Percentiles rank a stretch among this genome's conserved stretches.
phyloP scores from a whole-genome alignment of 2,329 filamentous ascomycete genomes.

The Coniochaeta sp. region DNA sequence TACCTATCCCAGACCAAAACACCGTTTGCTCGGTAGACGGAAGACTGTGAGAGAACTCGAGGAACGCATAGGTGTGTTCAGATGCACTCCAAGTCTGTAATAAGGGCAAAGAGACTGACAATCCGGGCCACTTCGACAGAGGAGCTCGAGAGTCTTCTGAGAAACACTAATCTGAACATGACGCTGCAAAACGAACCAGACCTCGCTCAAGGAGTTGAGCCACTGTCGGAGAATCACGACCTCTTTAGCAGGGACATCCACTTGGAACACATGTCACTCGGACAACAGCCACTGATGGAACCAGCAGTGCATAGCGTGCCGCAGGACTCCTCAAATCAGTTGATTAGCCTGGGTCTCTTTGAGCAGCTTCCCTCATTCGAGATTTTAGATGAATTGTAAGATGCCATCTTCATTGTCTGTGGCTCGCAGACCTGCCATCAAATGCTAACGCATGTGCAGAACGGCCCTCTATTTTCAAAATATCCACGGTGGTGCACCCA shows the following conservation, averaged over 20 bases:
- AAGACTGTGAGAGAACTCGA: neutral
- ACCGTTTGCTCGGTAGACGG: neutral
- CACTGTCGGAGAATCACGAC: neutral
- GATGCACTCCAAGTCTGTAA: too few species aligned
- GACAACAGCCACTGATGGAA: neutral
- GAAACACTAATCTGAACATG: neutral
- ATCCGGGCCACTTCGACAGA: neutral
- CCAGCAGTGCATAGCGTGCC: neutral
- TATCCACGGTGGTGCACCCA: conserved; percentile 10
- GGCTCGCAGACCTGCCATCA: neutral
- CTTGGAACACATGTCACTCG: neutral
- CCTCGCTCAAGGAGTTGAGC: neutral
- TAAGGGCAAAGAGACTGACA: neutral
- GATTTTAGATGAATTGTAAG: conserved; percentile 19
- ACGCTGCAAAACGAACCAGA: neutral
- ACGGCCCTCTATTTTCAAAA: conserved; percentile 12
- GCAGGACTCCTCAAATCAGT: conserved; percentile 2
- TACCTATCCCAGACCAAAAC: neutral
- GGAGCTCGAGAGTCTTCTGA: neutral
- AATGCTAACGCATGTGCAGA: neutral
- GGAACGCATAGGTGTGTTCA: neutral
- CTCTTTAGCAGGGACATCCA: neutral
- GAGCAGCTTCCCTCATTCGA: conserved; percentile 19
- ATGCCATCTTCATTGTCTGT: neutral
- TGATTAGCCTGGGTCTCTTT: conserved; percentile 18